These are phyloP conservation scores for Plectosphaerella sp. DNA, from an alignment of 2,329 filamentous ascomycete species.

Conservation along the genomic window DNA sequence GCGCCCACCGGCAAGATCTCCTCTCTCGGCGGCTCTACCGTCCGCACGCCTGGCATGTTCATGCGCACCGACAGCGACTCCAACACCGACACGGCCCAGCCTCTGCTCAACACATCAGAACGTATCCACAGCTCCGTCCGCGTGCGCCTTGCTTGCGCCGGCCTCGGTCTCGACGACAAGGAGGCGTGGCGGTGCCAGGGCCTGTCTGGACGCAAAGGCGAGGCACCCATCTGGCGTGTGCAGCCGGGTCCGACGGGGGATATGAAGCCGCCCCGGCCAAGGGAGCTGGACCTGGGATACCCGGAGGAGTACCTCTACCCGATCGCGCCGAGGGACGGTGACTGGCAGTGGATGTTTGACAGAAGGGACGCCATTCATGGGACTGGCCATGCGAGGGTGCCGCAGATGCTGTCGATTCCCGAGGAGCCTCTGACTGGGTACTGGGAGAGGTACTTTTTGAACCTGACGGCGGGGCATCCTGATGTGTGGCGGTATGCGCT, in stretches of 20 bases:
- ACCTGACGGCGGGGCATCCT: constrained; percentile 15
- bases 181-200: constrained; percentile 15
- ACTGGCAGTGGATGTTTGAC: constrained; percentile 24
- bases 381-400: constrained; percentile 8
- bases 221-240: constrained; percentile 17
- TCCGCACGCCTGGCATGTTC: constrained; percentile 29
- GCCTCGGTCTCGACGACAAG: constrained; percentile 21
- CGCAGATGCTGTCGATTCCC: constrained; percentile 16
- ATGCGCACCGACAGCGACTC: constrained; percentile 30
- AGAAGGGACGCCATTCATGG: constrained; percentile 7
- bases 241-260: constrained; percentile 10
- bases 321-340: constrained; percentile 15
- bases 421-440: constrained; percentile 27
- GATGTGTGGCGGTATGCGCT: constrained; percentile 20
- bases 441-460: constrained; percentile 24
- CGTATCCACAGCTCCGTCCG: constrained; percentile 24
- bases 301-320: constrained; percentile 16
- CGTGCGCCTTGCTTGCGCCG: constrained; percentile 23
- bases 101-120: constrained; percentile 27
- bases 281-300: constrained; percentile 15
- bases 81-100: constrained; percentile 27
- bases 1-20: constrained; percentile 13
- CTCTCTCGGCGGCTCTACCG: constrained; percentile 18
- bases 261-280: constrained; percentile 1
- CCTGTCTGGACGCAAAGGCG: constrained; percentile 11